Percentiles rank a stretch among this genome's conserved stretches.
Evolutionary conservation across 106 monocot genomes (phyloP).

Genomic region (Platanthera zijinensis): DNA sequence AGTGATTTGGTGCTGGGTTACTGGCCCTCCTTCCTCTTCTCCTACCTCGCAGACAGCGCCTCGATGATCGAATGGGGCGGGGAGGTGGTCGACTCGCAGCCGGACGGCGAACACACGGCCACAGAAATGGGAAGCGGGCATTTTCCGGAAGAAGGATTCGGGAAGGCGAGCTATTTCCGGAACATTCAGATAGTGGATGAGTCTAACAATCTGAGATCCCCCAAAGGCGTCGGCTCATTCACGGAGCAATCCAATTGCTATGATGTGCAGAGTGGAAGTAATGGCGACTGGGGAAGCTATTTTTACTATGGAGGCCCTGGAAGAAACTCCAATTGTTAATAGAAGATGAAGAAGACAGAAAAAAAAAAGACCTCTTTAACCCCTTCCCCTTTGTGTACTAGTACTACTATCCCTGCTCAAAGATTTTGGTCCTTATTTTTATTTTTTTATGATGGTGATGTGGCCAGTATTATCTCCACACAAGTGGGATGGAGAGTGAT

Average conservation of each 20-base stretch:
- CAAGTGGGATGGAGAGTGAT: background rate
- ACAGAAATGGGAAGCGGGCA: conserved; percentile 58
- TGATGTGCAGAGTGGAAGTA: conserved; percentile 35
- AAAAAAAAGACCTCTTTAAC: no score
- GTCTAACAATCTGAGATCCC: conserved; percentile 30
- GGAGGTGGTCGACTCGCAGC: conserved; percentile 38
- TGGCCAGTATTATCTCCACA: background rate
- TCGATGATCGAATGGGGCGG: conserved; percentile 57
- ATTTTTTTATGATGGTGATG: background rate
- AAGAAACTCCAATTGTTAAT: conserved; percentile 34
- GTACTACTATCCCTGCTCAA: no score
- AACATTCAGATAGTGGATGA: conserved; percentile 49
- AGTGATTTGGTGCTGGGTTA: conserved; percentile 39
- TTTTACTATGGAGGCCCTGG: conserved; percentile 63
- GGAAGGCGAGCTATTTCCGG: conserved; percentile 45
- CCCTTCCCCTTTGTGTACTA: background rate
- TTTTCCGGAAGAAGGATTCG: conserved; percentile 46
- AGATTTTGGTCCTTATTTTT: background rate
- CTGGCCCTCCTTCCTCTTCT: conserved; percentile 51
- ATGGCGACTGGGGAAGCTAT: conserved; percentile 40
- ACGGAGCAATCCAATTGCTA: conserved; percentile 51
- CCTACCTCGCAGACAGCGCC: conserved; percentile 30
- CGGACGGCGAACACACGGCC: conserved; percentile 41
- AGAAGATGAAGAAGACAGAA: background rate
- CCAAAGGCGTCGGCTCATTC: conserved; percentile 31